These are phyloP conservation scores for Graphiopsis chlorocephala DNA, from an alignment of 2,329 filamentous ascomycete species.

Conservation along the genomic window DNA sequence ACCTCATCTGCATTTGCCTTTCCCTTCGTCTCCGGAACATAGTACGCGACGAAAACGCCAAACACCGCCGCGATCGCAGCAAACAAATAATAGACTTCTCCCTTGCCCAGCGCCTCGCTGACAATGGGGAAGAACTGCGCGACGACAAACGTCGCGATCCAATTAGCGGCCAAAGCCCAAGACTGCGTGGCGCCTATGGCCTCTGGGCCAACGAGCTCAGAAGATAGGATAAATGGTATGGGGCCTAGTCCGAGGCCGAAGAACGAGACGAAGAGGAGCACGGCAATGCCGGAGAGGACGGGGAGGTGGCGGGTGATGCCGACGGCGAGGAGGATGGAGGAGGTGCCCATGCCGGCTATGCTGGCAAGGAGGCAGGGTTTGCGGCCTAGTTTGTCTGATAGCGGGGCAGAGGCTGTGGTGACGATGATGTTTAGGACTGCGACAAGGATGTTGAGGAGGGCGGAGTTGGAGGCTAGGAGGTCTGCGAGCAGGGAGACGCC, in stretches of 20 bases:
- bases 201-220: slow-evolving; percentile 84
- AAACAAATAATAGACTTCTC: slow-evolving; percentile 92
- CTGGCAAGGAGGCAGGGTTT: slow-evolving; percentile 81
- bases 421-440: slow-evolving; percentile 82
- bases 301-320: slow-evolving; percentile 73
- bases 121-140: slow-evolving; percentile 92
- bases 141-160: slow-evolving; percentile 85
- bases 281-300: slow-evolving; percentile 74
- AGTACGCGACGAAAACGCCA: slow-evolving; percentile 67
- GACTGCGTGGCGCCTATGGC: slow-evolving; percentile 90
- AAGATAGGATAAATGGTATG: slow-evolving; percentile 90
- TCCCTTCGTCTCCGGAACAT: slow-evolving; percentile 84
- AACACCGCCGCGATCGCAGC: slow-evolving; percentile 68
- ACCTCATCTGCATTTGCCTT: slow-evolving; percentile 83
- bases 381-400: slow-evolving; percentile 83
- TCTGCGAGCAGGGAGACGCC: slow-evolving; percentile 83
- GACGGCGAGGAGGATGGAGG: slow-evolving; percentile 72
- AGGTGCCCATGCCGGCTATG: slow-evolving; percentile 78
- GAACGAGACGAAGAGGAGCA: slow-evolving; percentile 80
- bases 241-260: slow-evolving; percentile 91
- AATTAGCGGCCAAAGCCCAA: slow-evolving; percentile 83
- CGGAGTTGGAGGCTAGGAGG: slow-evolving; percentile 77
- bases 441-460: slow-evolving; percentile 80
- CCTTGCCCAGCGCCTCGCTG: slow-evolving; percentile 73
- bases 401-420: slow-evolving; percentile 75